Evolutionary conservation across 2,329 filamentous ascomycete species (phyloP), one percentile per base, ranked within the genome.

Genomic region (Penicillium sp.): DNA sequence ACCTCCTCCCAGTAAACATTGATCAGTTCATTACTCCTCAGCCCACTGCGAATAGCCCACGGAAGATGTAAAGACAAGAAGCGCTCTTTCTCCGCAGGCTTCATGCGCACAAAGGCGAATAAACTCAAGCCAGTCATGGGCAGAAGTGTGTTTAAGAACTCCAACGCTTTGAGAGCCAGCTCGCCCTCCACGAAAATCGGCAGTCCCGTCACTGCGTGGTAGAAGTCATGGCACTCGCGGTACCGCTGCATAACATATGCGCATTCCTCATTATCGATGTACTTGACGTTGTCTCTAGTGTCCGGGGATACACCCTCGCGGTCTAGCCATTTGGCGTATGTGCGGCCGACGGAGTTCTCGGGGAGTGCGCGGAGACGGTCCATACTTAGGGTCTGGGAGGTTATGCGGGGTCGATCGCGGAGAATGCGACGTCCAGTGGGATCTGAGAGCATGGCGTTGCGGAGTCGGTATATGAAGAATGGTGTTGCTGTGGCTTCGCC

Each of bases 231-330:
- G 59, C 88, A 95, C 72, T 99, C 93, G 54, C 93, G 84, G 72
- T 99, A 99, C 46, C 93, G 83, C 76, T 97, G 93, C 88, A 99
- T 95, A 14, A 97, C 93, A 74, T 97, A 99, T 30, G 93, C 93
- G 68, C 91, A 95, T 72, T 99, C 93, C 61, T 87, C 85, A 66
- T 97, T 86, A 70, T 97, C 91, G 54, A 99, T 90, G 74, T 95
- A 97, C 44, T 88, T 83, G 34, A 99, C 93, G 2, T 72, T 69
- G 34, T 86, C 77, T 38, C 93, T 83, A 6, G 92, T 95, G 70
- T 99, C 93, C 1, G 93, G 93, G 8, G 88, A 88, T 12, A 99
- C 92, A 53, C 89, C 88, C 71, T 99, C 93, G 38, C 88, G 82
- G 71, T 96, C 90, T n/a, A 97, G 79, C 92, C 93, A 99, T 45